Evolutionary conservation across 2,329 filamentous ascomycete genomes (phyloP), one percentile per base, ranked within the genome.

Genomic region (Lasiodiplodia theobromae): DNA sequence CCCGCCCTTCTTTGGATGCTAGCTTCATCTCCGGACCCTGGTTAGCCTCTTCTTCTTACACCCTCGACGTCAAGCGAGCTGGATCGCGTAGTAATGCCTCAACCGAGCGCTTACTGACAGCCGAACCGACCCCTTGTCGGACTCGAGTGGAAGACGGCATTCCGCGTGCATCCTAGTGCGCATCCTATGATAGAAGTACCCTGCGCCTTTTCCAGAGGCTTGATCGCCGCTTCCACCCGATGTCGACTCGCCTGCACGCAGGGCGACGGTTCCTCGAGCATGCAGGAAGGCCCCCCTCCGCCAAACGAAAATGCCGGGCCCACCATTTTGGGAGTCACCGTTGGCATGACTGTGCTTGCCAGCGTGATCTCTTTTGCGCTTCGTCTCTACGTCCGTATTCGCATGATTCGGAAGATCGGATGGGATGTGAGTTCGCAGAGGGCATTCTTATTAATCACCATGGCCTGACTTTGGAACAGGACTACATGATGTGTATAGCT

Each of bases 321-420:
- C 5, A 72, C 71, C 7, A 81, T 86, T 23, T 74, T 86, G 21
- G 80, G 75, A 4, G 77, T 81, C 4, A 82, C 82, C 12, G 68
- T 82, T 14, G 72, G 79, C 0, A 75, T 85, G 44, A 80, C 82
- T 1, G 72, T 76, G 3, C 67, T 82, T 28, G 82, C 83, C 38
- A 60, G 57, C 0, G 72, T 81, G 2, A 66, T 85, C 18, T 77
- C 79, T 0, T 79, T 84, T 4, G 31, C 77, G 11, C 74, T 81
- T 37, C 80, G 84, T 23, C 70, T 84, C 11, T 85, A 82, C 66
- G 86, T 87, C 34, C 79, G 85, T n/a, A 38, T 81, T 5, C 74
- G 75, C 21, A 81, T 87, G 76, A 82, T 87, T 64, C 81, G 81
- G 14, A 84, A 83, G 62, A 75, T 84, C 25, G 85, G 86, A 3